Base-by-base conservation (phyloP, 352 stramenopile species). In the Phytophthora cajani region DNA sequence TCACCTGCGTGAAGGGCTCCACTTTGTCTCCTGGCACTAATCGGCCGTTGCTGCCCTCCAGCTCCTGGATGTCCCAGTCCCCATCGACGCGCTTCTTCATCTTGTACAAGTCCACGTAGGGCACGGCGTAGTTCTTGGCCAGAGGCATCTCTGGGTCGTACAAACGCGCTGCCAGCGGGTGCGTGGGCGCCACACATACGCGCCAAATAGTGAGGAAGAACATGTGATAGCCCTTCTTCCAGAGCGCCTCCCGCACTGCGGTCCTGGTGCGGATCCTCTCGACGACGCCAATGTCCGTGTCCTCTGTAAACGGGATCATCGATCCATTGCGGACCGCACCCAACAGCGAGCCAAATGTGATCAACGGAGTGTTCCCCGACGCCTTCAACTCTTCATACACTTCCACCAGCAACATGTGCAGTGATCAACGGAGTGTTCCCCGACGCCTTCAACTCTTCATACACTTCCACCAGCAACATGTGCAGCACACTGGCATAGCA, bases 331-430 rank as follows among this genome's bases (percentile, higher is more conserved):
- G 77, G 3, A 87, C 64, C 23, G 78, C 81, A 8, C 81, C 81
- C 0, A 88, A 65, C 19, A 88, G 52, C 42, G 81, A 77, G 33
- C 81, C 81, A 42, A 73, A 89, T 12, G 80, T 62, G 32, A 89
- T 46, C 27, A 72, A 55, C 21, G 81, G 81, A 17, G 64, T 50
- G 8, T 63, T 74, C 7, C 62, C 66, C 12, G 75, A 51, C 1
- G 32, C 58, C 27, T 71, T 27, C 25, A 89, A 46, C 57, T 84
- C 74, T 36, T 76, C 71, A 68, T 87, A 87, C 16, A 85, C 78
- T 51, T 89, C 81, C 33, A 83, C 60, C 21, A 89, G 61, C 23
- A 89, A 49, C 74, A 89, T 77, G 62, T 89, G 79, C 61, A 89
- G 62, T 62, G 32, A 89, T 46, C 27, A 72, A 55, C 21, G 81